Evolutionary conservation across 805 yeast genomes (phyloP).

Genomic region (Pichia sporocuriosa): DNA sequence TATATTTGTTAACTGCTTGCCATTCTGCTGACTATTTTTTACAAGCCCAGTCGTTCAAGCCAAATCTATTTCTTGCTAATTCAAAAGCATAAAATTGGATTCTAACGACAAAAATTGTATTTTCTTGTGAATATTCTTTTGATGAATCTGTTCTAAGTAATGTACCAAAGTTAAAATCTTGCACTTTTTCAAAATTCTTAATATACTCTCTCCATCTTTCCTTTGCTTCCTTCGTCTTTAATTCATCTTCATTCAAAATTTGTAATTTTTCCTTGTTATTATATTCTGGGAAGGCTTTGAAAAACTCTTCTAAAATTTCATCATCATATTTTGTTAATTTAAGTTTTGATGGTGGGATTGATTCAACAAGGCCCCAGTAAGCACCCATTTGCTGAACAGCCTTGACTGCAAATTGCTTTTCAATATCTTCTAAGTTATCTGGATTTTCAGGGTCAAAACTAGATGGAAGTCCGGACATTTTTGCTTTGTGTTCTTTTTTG

Average conservation of each 20-base stretch:
- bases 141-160: slow-evolving; percentile 66
- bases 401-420: slow-evolving; percentile 94
- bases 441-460: slow-evolving; percentile 69
- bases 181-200: slow-evolving; percentile 72
- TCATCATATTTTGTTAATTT: slow-evolving; percentile 68
- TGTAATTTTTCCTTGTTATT: slow-evolving; percentile 50
- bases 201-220: slow-evolving; percentile 87
- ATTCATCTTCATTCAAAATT: slow-evolving; percentile 62
- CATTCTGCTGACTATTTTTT: slow-evolving; percentile 21
- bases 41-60: slow-evolving; percentile 85
- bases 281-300: slow-evolving; percentile 85
- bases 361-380: slow-evolving; percentile 75
- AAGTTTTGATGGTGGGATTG: slow-evolving; percentile 72
- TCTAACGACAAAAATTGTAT: slow-evolving; percentile 85
- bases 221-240: slow-evolving; percentile 77
- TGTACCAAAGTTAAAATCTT: slow-evolving; percentile 94
- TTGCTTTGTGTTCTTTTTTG: not conserved
- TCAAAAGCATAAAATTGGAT: slow-evolving; percentile 94
- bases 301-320: slow-evolving; percentile 53
- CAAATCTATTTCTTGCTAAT: slow-evolving; percentile 84
- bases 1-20: too few relatives aligned
- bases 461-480: slow-evolving; percentile 14
- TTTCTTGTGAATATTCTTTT: slow-evolving; percentile 73
- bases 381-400: slow-evolving; percentile 95
- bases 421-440: slow-evolving; percentile 92